phyloP scores from a whole-genome alignment of 2,329 filamentous ascomycete species.

The Phialemoniopsis sp. region DNA sequence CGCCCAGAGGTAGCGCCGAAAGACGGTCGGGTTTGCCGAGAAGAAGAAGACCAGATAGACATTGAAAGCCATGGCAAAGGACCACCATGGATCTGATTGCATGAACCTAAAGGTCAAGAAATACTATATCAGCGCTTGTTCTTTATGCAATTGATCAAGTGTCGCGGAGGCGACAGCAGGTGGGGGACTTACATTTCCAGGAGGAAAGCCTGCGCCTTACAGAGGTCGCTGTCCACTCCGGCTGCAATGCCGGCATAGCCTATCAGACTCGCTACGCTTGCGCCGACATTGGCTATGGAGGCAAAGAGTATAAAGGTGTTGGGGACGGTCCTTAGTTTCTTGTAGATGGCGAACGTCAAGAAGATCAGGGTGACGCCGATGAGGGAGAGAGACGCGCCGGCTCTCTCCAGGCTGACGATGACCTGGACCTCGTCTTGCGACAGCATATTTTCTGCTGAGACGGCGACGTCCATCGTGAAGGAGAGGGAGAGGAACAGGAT shows the following conservation, averaged over 20 bases:
- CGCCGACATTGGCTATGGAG: conserved; percentile 55
- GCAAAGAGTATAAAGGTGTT: conserved; percentile 61
- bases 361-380: conserved; percentile 47
- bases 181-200: conserved; percentile 59
- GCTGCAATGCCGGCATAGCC: conserved; percentile 58
- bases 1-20: conserved; percentile 66
- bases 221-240: conserved; percentile 53
- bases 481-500: background rate
- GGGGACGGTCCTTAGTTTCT: conserved; percentile 51
- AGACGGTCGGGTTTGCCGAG: conserved; percentile 59
- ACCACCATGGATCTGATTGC: conserved; percentile 74
- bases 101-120: conserved; percentile 56
- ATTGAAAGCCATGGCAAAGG: conserved; percentile 77
- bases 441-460: conserved; percentile 15
- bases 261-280: conserved; percentile 65
- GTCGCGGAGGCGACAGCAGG: conserved; percentile 24
- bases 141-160: conserved; percentile 11
- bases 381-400: conserved; percentile 50
- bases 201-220: conserved; percentile 54
- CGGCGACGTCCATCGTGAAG: conserved; percentile 6
- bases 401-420: conserved; percentile 45
- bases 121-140: background rate
- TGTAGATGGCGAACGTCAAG: conserved; percentile 44
- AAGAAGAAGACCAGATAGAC: conserved; percentile 68
- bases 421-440: conserved; percentile 28